These are phyloP conservation scores for Polygonum aviculare DNA, from an alignment of 148 eudicot genomes.

Conservation along the genomic window DNA sequence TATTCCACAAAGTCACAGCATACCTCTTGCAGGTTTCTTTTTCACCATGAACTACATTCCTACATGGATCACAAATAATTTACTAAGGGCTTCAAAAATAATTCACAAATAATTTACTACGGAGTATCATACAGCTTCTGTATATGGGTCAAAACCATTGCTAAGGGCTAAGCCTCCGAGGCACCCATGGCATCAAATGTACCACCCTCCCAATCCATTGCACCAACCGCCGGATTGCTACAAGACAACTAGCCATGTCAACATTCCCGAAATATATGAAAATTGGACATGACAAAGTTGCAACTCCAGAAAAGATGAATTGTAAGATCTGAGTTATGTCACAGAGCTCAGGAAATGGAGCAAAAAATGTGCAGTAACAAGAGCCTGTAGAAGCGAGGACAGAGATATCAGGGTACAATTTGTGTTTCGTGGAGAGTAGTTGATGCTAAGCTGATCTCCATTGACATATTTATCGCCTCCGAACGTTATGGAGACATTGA, in stretches of 20 bases:
- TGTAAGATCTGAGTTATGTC: neutral
- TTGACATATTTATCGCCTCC: neutral
- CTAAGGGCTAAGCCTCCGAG: neutral
- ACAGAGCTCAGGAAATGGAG: conserved; percentile 3
- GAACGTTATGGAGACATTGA: neutral
- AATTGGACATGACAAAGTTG: neutral
- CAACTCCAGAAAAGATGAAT: neutral
- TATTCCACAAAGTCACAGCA: neutral
- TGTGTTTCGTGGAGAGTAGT: neutral
- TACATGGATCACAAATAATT: neutral
- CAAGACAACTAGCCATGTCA: neutral
- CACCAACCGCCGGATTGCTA: neutral
- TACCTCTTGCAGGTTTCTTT: neutral
- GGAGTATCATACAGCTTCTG: neutral
- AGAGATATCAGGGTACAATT: neutral
- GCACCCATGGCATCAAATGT: neutral
- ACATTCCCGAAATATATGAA: neutral
- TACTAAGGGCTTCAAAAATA: too few species aligned
- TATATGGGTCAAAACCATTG: neutral
- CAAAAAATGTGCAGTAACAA: neutral
- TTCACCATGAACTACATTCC: neutral
- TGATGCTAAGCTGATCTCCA: neutral
- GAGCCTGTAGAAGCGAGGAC: neutral
- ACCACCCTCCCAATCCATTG: neutral
- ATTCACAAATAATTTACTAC: neutral